These are phyloP conservation scores for Nematocida sp. DNA, from an alignment of 371 early-diverging fungal species.

Conservation along the genomic window DNA sequence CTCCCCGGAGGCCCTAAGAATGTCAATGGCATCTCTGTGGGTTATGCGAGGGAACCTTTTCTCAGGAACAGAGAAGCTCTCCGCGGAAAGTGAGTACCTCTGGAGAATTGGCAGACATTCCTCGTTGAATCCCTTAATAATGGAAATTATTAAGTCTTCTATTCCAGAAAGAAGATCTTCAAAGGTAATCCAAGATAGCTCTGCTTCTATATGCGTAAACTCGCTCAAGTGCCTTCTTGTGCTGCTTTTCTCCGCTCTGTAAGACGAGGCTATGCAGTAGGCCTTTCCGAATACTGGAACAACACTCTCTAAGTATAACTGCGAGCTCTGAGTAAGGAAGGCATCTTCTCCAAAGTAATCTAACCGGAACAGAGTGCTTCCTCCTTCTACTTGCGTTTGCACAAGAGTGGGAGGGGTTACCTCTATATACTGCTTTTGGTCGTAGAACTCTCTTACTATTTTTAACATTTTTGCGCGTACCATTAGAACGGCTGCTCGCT, in stretches of 20 bases:
- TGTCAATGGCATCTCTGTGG: slow-evolving; percentile 89
- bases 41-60: slow-evolving; percentile 87
- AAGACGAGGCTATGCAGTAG: slow-evolving; percentile 92
- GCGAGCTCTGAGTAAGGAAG: slow-evolving; percentile 95
- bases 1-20: slow-evolving; percentile 74
- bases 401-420: slow-evolving; percentile 97
- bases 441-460: slow-evolving; percentile 87
- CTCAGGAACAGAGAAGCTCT: slow-evolving; percentile 68
- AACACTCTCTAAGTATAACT: slow-evolving; percentile 95
- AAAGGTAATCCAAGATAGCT: slow-evolving; percentile 86
- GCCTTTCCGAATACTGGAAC: slow-evolving; percentile 88
- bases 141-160: slow-evolving; percentile 79
- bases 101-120: slow-evolving; percentile 73
- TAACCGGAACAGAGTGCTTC: slow-evolving; percentile 86
- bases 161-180: slow-evolving; percentile 79
- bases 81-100: slow-evolving; percentile 70
- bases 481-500: slow-evolving; percentile 78
- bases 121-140: slow-evolving; percentile 75
- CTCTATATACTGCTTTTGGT: slow-evolving; percentile 75
- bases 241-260: slow-evolving; percentile 96
- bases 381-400: slow-evolving; percentile 99
- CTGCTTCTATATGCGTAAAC: slow-evolving; percentile 96
- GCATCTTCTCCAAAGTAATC: slow-evolving; percentile 93
- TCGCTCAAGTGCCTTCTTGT: slow-evolving; percentile 97
- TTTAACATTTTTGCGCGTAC: slow-evolving; percentile 79